These are phyloP conservation scores for Melaleuca quinquenervia DNA, from an alignment of 345 rosid genomes.

Conservation along the genomic window DNA sequence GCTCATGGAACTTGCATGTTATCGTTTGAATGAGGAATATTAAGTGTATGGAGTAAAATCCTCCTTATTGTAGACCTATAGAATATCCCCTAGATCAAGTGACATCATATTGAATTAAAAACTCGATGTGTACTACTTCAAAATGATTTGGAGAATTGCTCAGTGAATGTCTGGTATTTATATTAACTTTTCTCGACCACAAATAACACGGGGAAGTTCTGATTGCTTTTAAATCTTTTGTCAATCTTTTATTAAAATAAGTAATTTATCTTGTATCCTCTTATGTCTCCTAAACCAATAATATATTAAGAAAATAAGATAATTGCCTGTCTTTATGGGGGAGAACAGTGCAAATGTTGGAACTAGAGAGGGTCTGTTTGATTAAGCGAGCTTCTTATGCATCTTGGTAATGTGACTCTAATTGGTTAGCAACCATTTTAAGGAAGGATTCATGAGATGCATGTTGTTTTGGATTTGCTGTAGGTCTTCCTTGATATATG, in stretches of 20 bases:
- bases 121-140: background rate
- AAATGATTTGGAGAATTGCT: background rate
- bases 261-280: background rate
- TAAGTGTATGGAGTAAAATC: background rate
- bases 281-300: background rate
- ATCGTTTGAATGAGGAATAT: background rate
- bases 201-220: background rate
- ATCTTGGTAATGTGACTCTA: background rate
- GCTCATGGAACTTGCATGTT: background rate
- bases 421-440: background rate
- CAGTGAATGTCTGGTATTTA: background rate
- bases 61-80: background rate
- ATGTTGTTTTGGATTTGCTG: background rate
- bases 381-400: background rate
- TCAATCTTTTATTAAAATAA: background rate
- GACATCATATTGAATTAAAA: background rate
- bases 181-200: background rate
- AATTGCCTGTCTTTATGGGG: background rate
- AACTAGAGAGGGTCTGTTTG: background rate
- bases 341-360: background rate
- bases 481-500: background rate
- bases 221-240: background rate
- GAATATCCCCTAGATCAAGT: background rate
- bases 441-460: background rate
- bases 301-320: background rate